Evolutionary conservation across 1,139 yeast species (phyloP), one percentile per base, ranked within the genome.

Genomic region (Candida albicans): DNA sequence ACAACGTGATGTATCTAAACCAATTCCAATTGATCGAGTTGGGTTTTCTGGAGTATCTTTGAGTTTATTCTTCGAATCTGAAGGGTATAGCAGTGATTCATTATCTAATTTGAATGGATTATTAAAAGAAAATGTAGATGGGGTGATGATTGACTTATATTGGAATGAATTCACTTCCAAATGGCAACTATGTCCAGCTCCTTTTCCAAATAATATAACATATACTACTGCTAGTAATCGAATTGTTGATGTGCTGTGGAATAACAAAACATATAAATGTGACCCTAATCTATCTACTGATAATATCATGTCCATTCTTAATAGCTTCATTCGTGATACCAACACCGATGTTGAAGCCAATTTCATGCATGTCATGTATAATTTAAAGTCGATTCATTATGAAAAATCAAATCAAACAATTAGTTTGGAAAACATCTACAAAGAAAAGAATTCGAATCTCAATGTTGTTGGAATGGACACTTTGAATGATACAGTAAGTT

Each of bases 141-240:
- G 76, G 0, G 57, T 84, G 24, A 66, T 75, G 46, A 44, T 89
- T 10, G 95, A 89, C 57, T 53, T 87, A 13, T 87, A 83, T 61
- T 84, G 85, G 79, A 82, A 82, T 57, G 77, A 77, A 45, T 61
- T 62, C 27, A 64, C 68, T 8, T 52, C 58, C 35, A 66, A 62
- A 46, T 84, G 95, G 83, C 87, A 84, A 53, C 57, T 87, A n/a
- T 87, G 95, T 56, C 93, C 93, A 0, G 74, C 69, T 1, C 75
- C 75, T 2, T 61, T 58, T 43, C 68, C 68, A 10, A 45, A 51
- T 22, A 73, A 67, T 50, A 52, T 49, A 30, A 66, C 73, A 4
- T 39, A 37, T 6, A 45, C 52, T 28, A 14, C 49, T 7, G 48
- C 47, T 37, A 35, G 44, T 4, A 37, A 46, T 2, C 14, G 32